A percentile compares a stretch with the other conserved stretches of the same genome.
phyloP scores from a whole-genome alignment of 2,329 filamentous ascomycete genomes.

The Mollisiaceae sp. region DNA sequence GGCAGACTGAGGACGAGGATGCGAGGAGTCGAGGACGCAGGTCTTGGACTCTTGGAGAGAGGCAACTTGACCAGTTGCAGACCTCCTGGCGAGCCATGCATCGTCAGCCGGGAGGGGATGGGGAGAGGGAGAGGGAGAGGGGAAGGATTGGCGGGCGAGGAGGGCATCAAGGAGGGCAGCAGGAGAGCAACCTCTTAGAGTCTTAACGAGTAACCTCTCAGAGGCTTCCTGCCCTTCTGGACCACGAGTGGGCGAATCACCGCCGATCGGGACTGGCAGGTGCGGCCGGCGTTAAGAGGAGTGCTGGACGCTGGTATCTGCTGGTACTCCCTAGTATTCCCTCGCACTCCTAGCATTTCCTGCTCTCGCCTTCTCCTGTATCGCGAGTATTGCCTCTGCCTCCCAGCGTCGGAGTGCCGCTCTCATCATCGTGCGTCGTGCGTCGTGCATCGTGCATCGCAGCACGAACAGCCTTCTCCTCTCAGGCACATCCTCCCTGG shows the following conservation, averaged over 20 bases:
- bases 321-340: too few relatives aligned
- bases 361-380: too few relatives aligned
- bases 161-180: too few relatives aligned
- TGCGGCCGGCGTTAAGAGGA: background rate
- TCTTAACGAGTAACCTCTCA: too few relatives aligned
- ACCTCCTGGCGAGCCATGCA: background rate
- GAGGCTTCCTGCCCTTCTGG: background rate
- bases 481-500: constrained; percentile 3
- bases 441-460: background rate
- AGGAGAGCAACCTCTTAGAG: too few relatives aligned
- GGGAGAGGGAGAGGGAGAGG: background rate
- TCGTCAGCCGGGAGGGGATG: background rate
- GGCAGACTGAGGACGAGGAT: background rate
- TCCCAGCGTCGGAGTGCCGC: background rate
- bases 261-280: background rate
- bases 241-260: background rate
- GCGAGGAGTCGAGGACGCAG: too few relatives aligned
- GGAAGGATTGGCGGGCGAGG: background rate
- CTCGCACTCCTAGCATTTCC: too few relatives aligned
- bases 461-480: background rate
- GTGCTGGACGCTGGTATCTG: too few relatives aligned
- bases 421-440: background rate
- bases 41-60: too few relatives aligned
- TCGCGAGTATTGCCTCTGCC: too few relatives aligned
- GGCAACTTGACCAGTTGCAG: too few relatives aligned